These are phyloP conservation scores for Trichophyton rubrum DNA, from an alignment of 2,329 filamentous ascomycete genomes.

Conservation along the genomic window DNA sequence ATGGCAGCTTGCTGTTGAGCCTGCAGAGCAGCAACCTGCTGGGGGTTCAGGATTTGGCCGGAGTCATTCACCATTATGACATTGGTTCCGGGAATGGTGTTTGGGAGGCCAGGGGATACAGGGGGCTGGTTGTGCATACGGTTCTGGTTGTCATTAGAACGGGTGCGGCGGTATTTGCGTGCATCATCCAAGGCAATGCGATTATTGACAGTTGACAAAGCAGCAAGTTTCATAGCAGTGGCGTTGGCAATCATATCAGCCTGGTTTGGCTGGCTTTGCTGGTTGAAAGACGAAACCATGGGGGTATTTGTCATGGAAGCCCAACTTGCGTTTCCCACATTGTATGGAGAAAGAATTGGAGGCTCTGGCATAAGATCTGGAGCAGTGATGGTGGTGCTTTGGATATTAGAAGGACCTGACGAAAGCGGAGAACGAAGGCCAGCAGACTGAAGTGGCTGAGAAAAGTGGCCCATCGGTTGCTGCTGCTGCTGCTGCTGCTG, in stretches of 20 bases:
- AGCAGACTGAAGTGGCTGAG: conserved; percentile 63
- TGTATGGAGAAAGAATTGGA: conserved; percentile 71
- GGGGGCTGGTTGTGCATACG: conserved; percentile 42
- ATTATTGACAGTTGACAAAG: conserved; percentile 95
- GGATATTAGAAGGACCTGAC: conserved; percentile 56
- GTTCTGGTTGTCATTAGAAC: conserved; percentile 65
- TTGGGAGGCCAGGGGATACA: conserved; percentile 54
- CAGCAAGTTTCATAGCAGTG: conserved; percentile 96
- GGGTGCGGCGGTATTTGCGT: conserved; percentile 82
- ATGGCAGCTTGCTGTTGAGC: conserved; percentile 48
- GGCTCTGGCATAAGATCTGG: conserved; percentile 58
- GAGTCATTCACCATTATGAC: conserved; percentile 92
- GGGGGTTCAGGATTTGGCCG: conserved; percentile 71
- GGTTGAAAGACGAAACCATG: conserved; percentile 75
- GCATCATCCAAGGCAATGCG: conserved; percentile 94
- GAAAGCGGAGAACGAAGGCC: conserved; percentile 65
- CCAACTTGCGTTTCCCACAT: conserved; percentile 78
- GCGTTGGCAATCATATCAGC: conserved; percentile 98
- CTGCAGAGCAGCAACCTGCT: conserved; percentile 73
- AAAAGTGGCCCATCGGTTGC: conserved; percentile 80
- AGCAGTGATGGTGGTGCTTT: conserved; percentile 68
- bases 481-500: conserved; percentile 13
- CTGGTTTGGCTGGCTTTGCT: conserved; percentile 48
- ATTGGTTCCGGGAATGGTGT: conserved; percentile 56
- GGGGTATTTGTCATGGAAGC: conserved; percentile 97